Evolutionary conservation across 1,284 basidiomycete genomes (phyloP).

Genomic region (Tetrapyrgos nigripes): DNA sequence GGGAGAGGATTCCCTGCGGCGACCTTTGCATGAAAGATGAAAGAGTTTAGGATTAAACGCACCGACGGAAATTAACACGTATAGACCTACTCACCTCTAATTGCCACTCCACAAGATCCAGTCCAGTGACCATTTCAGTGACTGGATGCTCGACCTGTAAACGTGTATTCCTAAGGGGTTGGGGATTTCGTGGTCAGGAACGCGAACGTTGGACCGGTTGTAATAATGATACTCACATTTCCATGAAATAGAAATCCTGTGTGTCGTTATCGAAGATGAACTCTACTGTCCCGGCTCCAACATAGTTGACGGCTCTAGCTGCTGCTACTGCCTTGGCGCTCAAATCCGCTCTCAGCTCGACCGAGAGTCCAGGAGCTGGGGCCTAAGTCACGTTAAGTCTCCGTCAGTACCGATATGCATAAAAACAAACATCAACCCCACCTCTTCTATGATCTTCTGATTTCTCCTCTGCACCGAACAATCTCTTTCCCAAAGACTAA

Average conservation of each 20-base stretch:
- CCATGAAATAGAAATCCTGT: slow-evolving; percentile 90
- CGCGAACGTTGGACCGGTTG: slow-evolving; percentile 2
- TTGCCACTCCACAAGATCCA: slow-evolving; percentile 96
- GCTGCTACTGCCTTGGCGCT: slow-evolving; percentile 91
- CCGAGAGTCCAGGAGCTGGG: slow-evolving; percentile 86
- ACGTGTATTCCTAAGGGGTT: slow-evolving; percentile 79
- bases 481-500: slow-evolving; percentile 93
- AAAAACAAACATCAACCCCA: slow-evolving; percentile 29
- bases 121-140: slow-evolving; percentile 91
- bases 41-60: not conserved
- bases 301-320: slow-evolving; percentile 89
- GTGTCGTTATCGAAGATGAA: slow-evolving; percentile 94
- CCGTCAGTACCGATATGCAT: not conserved
- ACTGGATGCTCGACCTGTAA: slow-evolving; percentile 96
- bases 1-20: slow-evolving; percentile 90
- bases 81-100: slow-evolving; percentile 63
- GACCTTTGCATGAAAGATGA: slow-evolving; percentile 65
- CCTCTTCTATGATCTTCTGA: slow-evolving; percentile 95
- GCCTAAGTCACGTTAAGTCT: slow-evolving; percentile 59
- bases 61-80: slow-evolving; percentile 4
- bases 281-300: slow-evolving; percentile 92
- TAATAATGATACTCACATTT: slow-evolving; percentile 67
- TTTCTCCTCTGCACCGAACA: slow-evolving; percentile 94
- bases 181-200: slow-evolving; percentile 1
- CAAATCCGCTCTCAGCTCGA: slow-evolving; percentile 79